Conservation (phyloP, 1,284 basidiomycete species). For the Pterulicium gracile region DNA sequence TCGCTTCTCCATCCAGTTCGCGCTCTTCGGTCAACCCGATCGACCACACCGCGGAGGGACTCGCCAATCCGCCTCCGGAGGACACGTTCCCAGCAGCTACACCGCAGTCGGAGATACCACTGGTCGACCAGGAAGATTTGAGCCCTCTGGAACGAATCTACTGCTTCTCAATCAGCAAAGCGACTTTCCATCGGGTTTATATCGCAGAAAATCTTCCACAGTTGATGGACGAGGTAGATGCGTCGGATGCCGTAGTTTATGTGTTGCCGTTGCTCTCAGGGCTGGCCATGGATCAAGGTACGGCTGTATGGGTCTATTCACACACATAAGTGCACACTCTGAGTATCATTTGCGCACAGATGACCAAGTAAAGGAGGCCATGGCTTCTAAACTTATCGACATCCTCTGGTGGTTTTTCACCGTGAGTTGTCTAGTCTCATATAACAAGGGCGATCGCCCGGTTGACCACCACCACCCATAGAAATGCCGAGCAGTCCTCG, state of each 20-base stretch:
- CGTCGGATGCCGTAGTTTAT: conserved; percentile 89
- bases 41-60: too few relatives aligned
- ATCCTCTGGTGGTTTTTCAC: conserved; percentile 96
- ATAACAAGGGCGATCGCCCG: too few relatives aligned
- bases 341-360: conserved; percentile 43
- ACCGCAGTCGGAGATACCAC: background rate
- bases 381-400: conserved; percentile 72
- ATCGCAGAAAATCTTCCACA: conserved; percentile 74
- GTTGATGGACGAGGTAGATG: conserved; percentile 66
- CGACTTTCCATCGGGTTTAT: conserved; percentile 76
- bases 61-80: conserved; percentile 16
- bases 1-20: background rate
- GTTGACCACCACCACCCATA: conserved; percentile 17
- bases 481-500: conserved; percentile 51
- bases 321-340: conserved; percentile 10
- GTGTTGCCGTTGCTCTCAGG: conserved; percentile 84
- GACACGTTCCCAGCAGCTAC: conserved; percentile 24
- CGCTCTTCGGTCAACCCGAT: background rate
- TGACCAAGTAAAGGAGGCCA: conserved; percentile 84
- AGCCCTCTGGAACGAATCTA: conserved; percentile 90
- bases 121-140: conserved; percentile 67
- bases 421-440: conserved; percentile 27
- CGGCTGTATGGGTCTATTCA: conserved; percentile 8
- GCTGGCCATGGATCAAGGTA: conserved; percentile 83
- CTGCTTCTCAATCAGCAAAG: conserved; percentile 81